These are phyloP conservation scores for Acanthamoeba royreba DNA, from an alignment of 208 protist species.

Conservation along the genomic window DNA sequence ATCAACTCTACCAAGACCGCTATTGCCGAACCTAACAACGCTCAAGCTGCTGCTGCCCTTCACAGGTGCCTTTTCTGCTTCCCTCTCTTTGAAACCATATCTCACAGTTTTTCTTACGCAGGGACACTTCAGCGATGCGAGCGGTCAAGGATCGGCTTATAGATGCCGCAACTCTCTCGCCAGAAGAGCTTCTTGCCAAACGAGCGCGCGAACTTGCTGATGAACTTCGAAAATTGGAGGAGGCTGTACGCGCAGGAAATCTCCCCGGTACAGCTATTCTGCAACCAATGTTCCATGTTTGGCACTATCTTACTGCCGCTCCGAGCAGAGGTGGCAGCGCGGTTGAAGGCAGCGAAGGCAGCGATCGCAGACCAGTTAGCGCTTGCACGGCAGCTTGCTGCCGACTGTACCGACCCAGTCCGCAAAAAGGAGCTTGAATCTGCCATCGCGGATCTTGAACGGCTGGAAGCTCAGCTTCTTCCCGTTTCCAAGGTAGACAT, in stretches of 20 bases:
- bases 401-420: neutral
- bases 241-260: neutral
- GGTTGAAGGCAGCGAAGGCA: neutral
- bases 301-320: neutral
- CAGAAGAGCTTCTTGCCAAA: neutral
- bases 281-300: neutral
- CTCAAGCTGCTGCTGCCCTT: neutral
- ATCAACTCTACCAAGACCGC: slow-evolving; percentile 12
- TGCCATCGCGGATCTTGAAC: neutral
- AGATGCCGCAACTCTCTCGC: neutral
- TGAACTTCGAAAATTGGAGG: neutral
- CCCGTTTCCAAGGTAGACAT: neutral
- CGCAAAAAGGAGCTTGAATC: neutral
- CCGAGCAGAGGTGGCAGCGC: neutral
- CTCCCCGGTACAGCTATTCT: neutral
- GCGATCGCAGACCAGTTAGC: slow-evolving; percentile 3
- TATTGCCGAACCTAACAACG: neutral
- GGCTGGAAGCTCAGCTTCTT: neutral
- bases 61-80: neutral
- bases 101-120: neutral
- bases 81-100: neutral
- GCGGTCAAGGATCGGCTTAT: neutral
- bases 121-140: neutral
- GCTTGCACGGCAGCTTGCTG: neutral
- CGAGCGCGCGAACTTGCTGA: neutral